Evolutionary conservation across 1,284 basidiomycete genomes (phyloP), one percentile per base, ranked within the genome.

Genomic region (Xerocomus nothofagi): DNA sequence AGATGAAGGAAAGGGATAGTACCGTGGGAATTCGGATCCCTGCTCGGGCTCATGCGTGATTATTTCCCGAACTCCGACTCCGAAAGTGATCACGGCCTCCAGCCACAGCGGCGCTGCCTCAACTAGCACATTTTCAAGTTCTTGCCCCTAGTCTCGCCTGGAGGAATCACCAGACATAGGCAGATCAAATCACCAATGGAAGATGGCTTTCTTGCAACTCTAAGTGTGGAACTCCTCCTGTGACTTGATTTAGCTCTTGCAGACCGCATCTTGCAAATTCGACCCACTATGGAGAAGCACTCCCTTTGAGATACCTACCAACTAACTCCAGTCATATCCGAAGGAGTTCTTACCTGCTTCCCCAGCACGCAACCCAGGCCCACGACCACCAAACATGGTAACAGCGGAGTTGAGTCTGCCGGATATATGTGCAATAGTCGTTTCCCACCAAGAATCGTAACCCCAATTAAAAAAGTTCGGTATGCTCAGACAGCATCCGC

Each of bases 31-130:
- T 43, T 26, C 21, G 33, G n/a, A 30, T 7, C 17, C 39, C 2
- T 50, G 26, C 39, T 23, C 18, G 31, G 39, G 24, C 31, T 38
- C 42, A 39, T 32, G n/a, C 39, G n/a, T n/a, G n/a, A 42, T 24
- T 7, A n/a, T 15, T 27, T n/a, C 47, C 57, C 60, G 57, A 45
- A 50, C 61, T 65, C 62, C 63, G 63, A 60, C 43, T 53, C 63
- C 63, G 59, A 59, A 29, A 0, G 8, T 4, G n/a, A n/a, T n/a
- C n/a, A 17, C 12, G 17, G 24, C 36, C 26, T 20, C 34, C 9
- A 15, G 33, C 36, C 31, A 49, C 42, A 8, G 6, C 18, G 3
- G 23, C 20, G n/a, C n/a, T n/a, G n/a, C n/a, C n/a, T n/a, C n/a
- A n/a, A n/a, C n/a, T n/a, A n/a, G n/a, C n/a, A n/a, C n/a, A n/a